Evolutionary conservation across 148 eudicot species (phyloP).

Genomic region (Cornus florida): DNA sequence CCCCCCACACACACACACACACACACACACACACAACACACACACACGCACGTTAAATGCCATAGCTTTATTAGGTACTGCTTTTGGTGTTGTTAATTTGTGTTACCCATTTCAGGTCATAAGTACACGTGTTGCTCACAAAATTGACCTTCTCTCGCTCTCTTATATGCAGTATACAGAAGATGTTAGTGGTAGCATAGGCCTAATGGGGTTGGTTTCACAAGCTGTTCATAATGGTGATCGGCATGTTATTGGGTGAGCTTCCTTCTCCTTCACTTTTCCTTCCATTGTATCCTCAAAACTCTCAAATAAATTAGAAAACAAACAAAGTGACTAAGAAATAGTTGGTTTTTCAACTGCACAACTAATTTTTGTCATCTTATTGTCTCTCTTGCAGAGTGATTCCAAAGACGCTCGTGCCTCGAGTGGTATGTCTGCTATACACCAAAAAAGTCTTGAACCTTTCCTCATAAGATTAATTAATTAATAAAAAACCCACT

Average conservation of each 20-base stretch:
- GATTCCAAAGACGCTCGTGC: conserved; percentile 99
- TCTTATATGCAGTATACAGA: conserved; percentile 91
- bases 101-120: conserved; percentile 50
- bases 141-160: conserved; percentile 87
- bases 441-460: conserved; percentile 39
- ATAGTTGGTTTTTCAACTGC: conserved; percentile 22
- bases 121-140: conserved; percentile 82
- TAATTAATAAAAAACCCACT: background rate
- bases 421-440: conserved; percentile 94
- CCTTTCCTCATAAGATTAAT: conserved; percentile 34
- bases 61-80: background rate
- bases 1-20: too few relatives aligned
- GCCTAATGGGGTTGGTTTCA: conserved; percentile 94
- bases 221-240: conserved; percentile 99
- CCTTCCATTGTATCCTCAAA: background rate
- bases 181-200: conserved; percentile 98
- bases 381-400: conserved; percentile 84
- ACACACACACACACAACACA: too few relatives aligned
- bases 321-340: background rate
- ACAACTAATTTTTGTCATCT: conserved; percentile 72
- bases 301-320: background rate
- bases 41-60: background rate
- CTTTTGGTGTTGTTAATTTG: conserved; percentile 1
- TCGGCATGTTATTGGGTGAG: conserved; percentile 92
- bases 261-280: background rate